A percentile compares a stretch with the other conserved stretches of the same genome.
phyloP scores from a whole-genome alignment of 306 rosid species.

The Hylodesmum podocarpum region DNA sequence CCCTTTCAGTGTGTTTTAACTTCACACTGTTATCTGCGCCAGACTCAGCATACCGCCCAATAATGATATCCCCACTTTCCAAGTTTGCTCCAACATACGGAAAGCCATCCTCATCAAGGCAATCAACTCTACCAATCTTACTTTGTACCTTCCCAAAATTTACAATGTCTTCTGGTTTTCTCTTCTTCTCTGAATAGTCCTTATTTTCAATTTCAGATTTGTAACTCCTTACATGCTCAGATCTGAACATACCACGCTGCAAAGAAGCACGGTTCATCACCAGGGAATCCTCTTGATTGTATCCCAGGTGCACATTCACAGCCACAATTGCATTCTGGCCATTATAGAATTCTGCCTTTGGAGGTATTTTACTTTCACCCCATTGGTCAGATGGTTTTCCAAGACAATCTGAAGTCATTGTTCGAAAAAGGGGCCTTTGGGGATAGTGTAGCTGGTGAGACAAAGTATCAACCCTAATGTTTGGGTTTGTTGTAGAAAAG shows the following conservation, averaged over 20 bases:
- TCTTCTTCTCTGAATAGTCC: constrained; percentile 70
- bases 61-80: constrained; percentile 88
- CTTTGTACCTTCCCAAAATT: constrained; percentile 89
- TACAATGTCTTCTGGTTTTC: constrained; percentile 73
- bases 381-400: constrained; percentile 55
- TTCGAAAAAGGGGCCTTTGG: constrained; percentile 81
- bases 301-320: constrained; percentile 92
- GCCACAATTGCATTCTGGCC: constrained; percentile 98
- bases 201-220: constrained; percentile 85
- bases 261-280: constrained; percentile 94
- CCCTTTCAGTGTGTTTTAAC: constrained; percentile 90
- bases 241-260: constrained; percentile 97
- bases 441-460: constrained; percentile 87
- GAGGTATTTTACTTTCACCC: constrained; percentile 43
- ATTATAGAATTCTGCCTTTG: constrained; percentile 77
- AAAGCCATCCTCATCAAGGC: constrained; percentile 94
- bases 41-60: constrained; percentile 86
- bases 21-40: constrained; percentile 89
- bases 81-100: constrained; percentile 84
- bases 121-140: constrained; percentile 86
- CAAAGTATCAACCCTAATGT: constrained; percentile 85
- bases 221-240: constrained; percentile 90
- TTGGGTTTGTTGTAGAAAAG: constrained; percentile 65
- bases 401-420: constrained; percentile 79
- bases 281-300: constrained; percentile 94